Conservation (phyloP, 139 green algal genomes). For the Tetraselmis striata region DNA sequence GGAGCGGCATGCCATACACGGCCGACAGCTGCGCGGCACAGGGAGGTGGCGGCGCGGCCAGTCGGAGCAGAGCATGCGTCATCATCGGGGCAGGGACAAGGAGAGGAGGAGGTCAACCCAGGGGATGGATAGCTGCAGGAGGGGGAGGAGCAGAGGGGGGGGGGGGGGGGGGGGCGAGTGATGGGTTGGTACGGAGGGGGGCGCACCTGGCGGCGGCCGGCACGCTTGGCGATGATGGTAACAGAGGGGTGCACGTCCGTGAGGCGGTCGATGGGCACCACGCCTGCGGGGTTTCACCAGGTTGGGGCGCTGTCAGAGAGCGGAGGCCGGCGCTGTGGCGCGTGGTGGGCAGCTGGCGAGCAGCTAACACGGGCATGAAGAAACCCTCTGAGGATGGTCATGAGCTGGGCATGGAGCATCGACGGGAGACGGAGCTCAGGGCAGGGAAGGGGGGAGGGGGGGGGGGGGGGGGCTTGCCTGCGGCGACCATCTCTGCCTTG, state of each 20-base stretch:
- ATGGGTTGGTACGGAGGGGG: no score
- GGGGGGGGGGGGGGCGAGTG: neutral
- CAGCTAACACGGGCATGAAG: no score
- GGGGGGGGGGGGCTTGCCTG: slow-evolving; percentile 18
- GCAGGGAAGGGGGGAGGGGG: no score
- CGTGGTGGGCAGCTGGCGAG: no score
- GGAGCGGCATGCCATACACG: neutral
- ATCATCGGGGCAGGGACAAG: neutral
- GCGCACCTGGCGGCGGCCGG: slow-evolving; percentile 13
- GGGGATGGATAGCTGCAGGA: no score
- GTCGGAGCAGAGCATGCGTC: neutral
- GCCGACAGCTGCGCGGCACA: neutral
- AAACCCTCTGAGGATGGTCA: no score
- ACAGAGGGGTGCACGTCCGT: slow-evolving; percentile 80
- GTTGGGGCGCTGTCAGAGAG: no score
- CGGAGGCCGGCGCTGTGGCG: no score
- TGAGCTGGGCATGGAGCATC: no score
- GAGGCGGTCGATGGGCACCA: slow-evolving; percentile 94
- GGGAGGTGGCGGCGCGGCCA: neutral
- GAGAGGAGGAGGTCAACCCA: no score
- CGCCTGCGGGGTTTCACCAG: no score
- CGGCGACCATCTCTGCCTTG: slow-evolving; percentile 92
- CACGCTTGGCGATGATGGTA: slow-evolving; percentile 33
- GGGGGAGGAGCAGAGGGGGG: neutral
- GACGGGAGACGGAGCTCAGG: no score